Base-by-base conservation (phyloP, 1,284 basidiomycete species). In the Tylopilus orsonianus region DNA sequence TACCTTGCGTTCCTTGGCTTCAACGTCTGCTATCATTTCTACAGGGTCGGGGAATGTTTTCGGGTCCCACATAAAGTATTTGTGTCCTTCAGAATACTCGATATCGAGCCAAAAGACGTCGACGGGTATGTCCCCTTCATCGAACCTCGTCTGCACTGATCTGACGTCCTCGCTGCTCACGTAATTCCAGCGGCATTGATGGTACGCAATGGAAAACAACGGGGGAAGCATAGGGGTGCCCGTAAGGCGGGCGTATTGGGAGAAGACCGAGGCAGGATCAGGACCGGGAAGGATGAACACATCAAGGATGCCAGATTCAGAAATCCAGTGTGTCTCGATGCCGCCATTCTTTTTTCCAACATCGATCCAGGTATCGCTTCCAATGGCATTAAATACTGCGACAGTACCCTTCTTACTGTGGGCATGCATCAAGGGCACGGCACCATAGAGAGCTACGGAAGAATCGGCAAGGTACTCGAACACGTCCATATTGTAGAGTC, bases 101-200 rank as follows among this genome's bases (percentile, higher is more conserved):
- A 99, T 98, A 71, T 99, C 97, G 37, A 99, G 81, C 97, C 97
- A 99, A 62, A 98, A 89, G 7, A 97, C 94, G 62, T 98, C 97
- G 30, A 98, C 84, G 0, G 97, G 96, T 46, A 98, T 93, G 60
- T 97, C 91, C 30, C 87, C 88, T 56, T 93, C 88, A 56, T 98
- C 95, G 63, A 99, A 97, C 45, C 85, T 76, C 60, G 76, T 78
- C 69, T 94, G 88, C 7, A 98, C 93, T n/a, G 80, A 77, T 16
- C 93, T 79, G 5, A 99, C 79, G 65, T 99, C 97, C 10, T 88
- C 83, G 41, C 92, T 87, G 65, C 85, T 91, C 56, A 97, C 79
- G 64, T 99, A 99, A 71, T 99, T 99, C 97, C 97, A 99, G 38
- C 97, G 78, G 69, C 94, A 98, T 67, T 99, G 96, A 70, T 99